phyloP scores from a whole-genome alignment of 768 basidiomycete genomes.

The Boletus insuetus region DNA sequence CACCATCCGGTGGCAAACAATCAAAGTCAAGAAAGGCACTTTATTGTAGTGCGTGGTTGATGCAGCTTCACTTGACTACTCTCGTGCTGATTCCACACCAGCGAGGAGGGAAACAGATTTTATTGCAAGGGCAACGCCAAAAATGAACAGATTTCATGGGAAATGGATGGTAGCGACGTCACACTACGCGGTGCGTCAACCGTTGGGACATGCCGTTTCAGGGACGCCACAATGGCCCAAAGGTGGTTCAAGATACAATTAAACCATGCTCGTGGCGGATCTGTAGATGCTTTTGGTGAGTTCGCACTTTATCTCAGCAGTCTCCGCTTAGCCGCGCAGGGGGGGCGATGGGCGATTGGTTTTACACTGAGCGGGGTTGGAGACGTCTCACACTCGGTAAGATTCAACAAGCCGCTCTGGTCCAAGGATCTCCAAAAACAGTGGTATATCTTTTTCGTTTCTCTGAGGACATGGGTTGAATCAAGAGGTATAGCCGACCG shows the following conservation, averaged over 20 bases:
- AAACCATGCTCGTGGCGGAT: not conserved
- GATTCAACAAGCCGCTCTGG: not conserved
- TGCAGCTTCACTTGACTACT: not conserved
- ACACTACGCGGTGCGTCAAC: not conserved
- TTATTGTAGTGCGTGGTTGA: not conserved
- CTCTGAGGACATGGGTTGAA: not conserved
- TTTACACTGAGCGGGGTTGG: not conserved
- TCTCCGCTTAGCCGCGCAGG: not conserved
- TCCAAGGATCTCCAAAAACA: not conserved
- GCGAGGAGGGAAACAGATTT: not conserved
- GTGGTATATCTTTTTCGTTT: not conserved
- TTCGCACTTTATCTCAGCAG: no score
- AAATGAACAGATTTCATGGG: not conserved
- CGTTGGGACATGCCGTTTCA: conserved; percentile 1
- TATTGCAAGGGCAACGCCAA: not conserved
- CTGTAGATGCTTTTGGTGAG: conserved; percentile 1
- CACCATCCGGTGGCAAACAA: not conserved
- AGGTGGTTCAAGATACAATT: conserved; percentile 5
- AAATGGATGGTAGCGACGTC: not conserved
- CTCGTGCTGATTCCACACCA: not conserved
- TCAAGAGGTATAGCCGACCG: not conserved
- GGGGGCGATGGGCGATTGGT: conserved; percentile 1
- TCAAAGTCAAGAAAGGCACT: not conserved
- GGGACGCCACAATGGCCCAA: not conserved
- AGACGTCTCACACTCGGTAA: conserved; percentile 1